phyloP scores from a whole-genome alignment of 352 stramenopile species.

The Halophytophthora batemanensis region DNA sequence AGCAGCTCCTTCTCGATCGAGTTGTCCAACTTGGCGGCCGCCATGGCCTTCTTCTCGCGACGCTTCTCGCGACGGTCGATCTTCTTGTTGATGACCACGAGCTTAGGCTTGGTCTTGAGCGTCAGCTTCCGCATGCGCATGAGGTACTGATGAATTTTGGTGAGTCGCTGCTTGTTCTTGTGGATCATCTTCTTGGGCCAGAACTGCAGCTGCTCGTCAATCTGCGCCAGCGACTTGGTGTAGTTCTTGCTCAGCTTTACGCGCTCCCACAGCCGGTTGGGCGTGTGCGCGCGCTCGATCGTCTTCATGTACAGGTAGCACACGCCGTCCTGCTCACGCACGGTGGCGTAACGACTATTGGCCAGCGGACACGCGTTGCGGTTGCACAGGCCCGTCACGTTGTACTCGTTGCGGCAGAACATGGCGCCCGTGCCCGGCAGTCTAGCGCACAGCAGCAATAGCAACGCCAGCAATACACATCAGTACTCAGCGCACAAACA shows the following conservation, averaged over 20 bases:
- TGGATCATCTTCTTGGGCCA: constrained; percentile 98
- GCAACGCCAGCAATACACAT: background rate
- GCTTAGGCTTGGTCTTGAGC: constrained; percentile 93
- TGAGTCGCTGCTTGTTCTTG: constrained; percentile 98
- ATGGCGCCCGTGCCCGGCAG: constrained; percentile 85
- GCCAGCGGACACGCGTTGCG: constrained; percentile 94
- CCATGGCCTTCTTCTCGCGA: constrained; percentile 96
- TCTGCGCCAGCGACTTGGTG: constrained; percentile 91
- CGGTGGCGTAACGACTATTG: constrained; percentile 98
- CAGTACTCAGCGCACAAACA: background rate
- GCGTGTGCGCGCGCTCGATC: constrained; percentile 97
- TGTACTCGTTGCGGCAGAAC: constrained; percentile 99
- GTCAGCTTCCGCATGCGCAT: constrained; percentile 98
- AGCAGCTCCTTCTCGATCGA: constrained; percentile 98
- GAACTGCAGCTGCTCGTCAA: constrained; percentile 97
- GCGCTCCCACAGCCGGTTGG: constrained; percentile 98
- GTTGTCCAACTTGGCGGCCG: constrained; percentile 93
- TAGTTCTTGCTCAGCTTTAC: constrained; percentile 98
- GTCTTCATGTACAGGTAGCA: constrained; percentile 98
- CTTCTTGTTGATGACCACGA: constrained; percentile 95
- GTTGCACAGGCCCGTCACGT: constrained; percentile 98
- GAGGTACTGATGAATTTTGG: constrained; percentile 99
- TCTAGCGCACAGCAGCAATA: constrained; percentile 9
- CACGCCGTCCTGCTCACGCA: constrained; percentile 96
- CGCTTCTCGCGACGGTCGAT: constrained; percentile 94